phyloP scores from a whole-genome alignment of 345 rosid genomes.

The rapeseed (Brassica napus) region DNA sequence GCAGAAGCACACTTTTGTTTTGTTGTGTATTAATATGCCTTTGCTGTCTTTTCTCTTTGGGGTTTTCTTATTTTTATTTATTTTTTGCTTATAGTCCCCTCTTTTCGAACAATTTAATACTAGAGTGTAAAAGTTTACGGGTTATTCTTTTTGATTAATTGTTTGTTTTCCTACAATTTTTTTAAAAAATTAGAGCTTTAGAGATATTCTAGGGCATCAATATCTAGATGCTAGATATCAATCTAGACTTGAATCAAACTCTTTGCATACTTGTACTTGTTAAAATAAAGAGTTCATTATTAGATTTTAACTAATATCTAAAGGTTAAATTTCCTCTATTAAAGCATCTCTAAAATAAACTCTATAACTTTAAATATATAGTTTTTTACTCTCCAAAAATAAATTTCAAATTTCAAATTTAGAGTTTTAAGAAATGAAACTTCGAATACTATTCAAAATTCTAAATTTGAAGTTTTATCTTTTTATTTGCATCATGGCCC shows the following conservation, averaged over 20 bases:
- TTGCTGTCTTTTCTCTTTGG: not conserved
- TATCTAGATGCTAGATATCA: conserved; percentile 5
- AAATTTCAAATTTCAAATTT: too few relatives aligned
- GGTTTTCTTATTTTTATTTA: not conserved
- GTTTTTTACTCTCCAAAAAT: too few relatives aligned
- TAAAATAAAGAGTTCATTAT: not conserved
- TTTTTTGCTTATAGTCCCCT: not conserved
- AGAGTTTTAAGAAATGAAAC: too few relatives aligned
- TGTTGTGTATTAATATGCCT: not conserved
- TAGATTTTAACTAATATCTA: not conserved
- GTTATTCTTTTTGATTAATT: not conserved
- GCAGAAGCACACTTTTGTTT: too few relatives aligned
- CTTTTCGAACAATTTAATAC: not conserved
- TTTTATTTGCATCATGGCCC: too few relatives aligned
- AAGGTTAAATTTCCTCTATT: not conserved
- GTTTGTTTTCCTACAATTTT: not conserved
- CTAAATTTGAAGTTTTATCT: too few relatives aligned
- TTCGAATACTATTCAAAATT: too few relatives aligned
- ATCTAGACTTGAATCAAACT: conserved; percentile 6
- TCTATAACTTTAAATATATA: too few relatives aligned
- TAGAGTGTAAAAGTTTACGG: not conserved
- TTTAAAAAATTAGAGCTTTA: not conserved
- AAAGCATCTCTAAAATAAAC: too few relatives aligned
- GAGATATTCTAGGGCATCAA: conserved; percentile 18
- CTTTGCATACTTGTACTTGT: not conserved